Evolutionary conservation across 1,139 yeast species (phyloP).

Genomic region (Debaryomycetaceae sp.): DNA sequence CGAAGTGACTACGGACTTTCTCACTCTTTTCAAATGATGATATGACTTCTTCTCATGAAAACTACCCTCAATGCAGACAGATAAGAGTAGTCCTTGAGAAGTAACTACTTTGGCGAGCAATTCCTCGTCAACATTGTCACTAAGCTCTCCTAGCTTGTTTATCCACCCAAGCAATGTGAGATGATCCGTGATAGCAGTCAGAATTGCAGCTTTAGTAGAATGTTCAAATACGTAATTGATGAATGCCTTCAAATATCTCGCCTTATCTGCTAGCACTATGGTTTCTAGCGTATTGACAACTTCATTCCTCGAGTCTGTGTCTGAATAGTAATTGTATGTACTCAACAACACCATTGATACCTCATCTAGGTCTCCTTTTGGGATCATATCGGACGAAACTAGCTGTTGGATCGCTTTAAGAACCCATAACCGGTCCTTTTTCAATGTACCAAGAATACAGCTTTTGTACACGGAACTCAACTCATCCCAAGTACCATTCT

Average conservation of each 20-base stretch:
- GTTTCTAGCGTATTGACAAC: conserved; percentile 34
- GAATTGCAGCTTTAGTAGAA: conserved; percentile 23
- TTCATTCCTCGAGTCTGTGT: conserved; percentile 41
- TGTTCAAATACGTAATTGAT: conserved; percentile 36
- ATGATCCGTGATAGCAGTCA: conserved; percentile 52
- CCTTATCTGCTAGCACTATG: conserved; percentile 26
- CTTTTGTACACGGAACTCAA: conserved; percentile 8
- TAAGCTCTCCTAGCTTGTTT: conserved; percentile 27
- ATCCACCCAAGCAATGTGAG: conserved; percentile 59
- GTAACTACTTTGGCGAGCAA: conserved; percentile 12
- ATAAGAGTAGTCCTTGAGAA: conserved; percentile 22
- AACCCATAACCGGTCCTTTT: conserved; percentile 4
- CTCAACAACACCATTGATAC: conserved; percentile 30
- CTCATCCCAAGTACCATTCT: conserved; percentile 20
- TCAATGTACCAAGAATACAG: neutral
- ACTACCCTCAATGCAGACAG: conserved; percentile 13
- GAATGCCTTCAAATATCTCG: conserved; percentile 27
- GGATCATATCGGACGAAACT: conserved; percentile 12
- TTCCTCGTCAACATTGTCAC: conserved; percentile 9
- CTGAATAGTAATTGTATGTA: conserved; percentile 51
- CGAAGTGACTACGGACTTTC: conserved; percentile 39
- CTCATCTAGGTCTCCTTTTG: conserved; percentile 17
- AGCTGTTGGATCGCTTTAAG: conserved; percentile 16
- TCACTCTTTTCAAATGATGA: conserved; percentile 47
- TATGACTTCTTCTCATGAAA: neutral